phyloP scores from a whole-genome alignment of 2,329 filamentous ascomycete species.

The Fusarium nisikadoi region DNA sequence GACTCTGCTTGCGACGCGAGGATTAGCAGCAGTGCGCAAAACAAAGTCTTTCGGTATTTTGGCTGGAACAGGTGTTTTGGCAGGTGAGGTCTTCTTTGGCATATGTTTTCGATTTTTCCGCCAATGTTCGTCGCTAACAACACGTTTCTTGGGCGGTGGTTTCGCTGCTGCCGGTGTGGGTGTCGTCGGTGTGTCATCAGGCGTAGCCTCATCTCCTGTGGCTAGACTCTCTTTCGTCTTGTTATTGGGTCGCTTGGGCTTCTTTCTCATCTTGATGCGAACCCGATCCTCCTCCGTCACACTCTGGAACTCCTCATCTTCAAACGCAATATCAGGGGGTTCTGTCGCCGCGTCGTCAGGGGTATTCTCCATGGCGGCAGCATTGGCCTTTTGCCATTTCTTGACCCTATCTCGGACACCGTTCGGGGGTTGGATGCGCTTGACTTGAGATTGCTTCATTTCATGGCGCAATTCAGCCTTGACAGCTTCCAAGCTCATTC shows the following conservation, averaged over 20 bases:
- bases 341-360: constrained; percentile 65
- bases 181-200: constrained; percentile 28
- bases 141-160: constrained; percentile 84
- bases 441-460: constrained; percentile 68
- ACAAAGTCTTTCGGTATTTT: constrained; percentile 69
- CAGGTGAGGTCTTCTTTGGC: constrained; percentile 54
- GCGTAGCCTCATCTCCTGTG: constrained; percentile 39
- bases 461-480: constrained; percentile 63
- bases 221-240: constrained; percentile 42
- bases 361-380: constrained; percentile 67
- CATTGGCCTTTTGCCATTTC: constrained; percentile 85
- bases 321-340: constrained; percentile 70
- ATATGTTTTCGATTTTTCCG: constrained; percentile 68
- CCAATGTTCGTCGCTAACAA: constrained; percentile 95
- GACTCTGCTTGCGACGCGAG: constrained; percentile 67
- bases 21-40: constrained; percentile 63
- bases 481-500: constrained; percentile 68
- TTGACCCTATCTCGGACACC: constrained; percentile 83
- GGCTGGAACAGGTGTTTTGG: constrained; percentile 40
- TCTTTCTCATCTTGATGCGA: constrained; percentile 65
- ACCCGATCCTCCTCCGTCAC: constrained; percentile 71
- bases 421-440: constrained; percentile 69
- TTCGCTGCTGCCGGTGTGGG: constrained; percentile 48
- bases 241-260: constrained; percentile 51
- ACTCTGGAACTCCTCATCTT: constrained; percentile 65